Evolutionary conservation across 371 early-diverging fungal genomes (phyloP).

Genomic region (Actinomucor elegans): DNA sequence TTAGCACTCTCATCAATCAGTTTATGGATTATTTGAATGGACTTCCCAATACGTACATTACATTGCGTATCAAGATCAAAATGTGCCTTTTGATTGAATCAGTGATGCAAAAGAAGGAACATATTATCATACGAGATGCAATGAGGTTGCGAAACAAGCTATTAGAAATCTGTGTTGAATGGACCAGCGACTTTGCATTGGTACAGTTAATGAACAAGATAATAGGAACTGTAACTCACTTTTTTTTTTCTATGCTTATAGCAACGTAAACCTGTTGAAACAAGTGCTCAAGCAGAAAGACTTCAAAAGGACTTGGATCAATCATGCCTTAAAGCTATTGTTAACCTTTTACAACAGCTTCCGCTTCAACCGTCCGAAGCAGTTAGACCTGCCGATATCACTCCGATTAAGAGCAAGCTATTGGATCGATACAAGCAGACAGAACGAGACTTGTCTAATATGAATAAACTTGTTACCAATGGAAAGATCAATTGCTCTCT

Average conservation of each 20-base stretch:
- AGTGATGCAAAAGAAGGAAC: slow-evolving; percentile 76
- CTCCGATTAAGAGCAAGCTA: slow-evolving; percentile 66
- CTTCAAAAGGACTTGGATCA: slow-evolving; percentile 78
- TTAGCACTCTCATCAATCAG: slow-evolving; percentile 72
- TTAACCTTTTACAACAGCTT: slow-evolving; percentile 72
- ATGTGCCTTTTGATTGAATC: slow-evolving; percentile 83
- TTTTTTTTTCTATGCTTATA: neutral
- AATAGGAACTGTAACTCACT: neutral
- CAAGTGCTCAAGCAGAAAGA: slow-evolving; percentile 45
- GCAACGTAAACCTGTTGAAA: slow-evolving; percentile 24
- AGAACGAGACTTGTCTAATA: slow-evolving; percentile 21
- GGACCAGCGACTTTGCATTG: slow-evolving; percentile 78
- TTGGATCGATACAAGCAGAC: slow-evolving; percentile 76
- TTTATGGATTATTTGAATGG: slow-evolving; percentile 79
- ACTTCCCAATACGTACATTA: slow-evolving; percentile 56
- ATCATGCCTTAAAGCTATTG: slow-evolving; percentile 82
- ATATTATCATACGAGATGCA: slow-evolving; percentile 78
- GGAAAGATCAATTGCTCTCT: neutral
- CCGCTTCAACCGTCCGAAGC: slow-evolving; percentile 79
- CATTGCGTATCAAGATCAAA: slow-evolving; percentile 80
- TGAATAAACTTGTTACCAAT: neutral
- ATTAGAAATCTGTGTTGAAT: slow-evolving; percentile 77
- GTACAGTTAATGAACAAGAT: slow-evolving; percentile 44
- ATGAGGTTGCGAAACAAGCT: slow-evolving; percentile 80
- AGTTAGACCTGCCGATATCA: slow-evolving; percentile 55